phyloP scores from a whole-genome alignment of 352 stramenopile species.

The Globisporangium okanoganense region DNA sequence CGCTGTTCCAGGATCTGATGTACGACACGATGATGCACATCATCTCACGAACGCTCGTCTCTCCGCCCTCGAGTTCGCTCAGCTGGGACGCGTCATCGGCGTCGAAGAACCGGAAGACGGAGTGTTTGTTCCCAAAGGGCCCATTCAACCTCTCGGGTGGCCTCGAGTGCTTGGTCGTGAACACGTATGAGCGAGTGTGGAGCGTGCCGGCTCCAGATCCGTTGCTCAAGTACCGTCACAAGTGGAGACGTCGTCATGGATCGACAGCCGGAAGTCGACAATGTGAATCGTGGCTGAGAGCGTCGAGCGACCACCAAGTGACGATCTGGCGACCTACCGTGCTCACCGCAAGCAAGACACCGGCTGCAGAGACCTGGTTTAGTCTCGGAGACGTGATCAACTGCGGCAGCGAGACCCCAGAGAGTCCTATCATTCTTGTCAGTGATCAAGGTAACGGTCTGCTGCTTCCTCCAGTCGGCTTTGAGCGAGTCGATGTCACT shows the following conservation, averaged over 20 bases:
- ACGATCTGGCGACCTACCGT: conserved; percentile 73
- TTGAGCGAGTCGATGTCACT: conserved; percentile 80
- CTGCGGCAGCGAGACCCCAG: conserved; percentile 50
- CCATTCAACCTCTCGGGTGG: conserved; percentile 64
- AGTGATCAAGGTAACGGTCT: conserved; percentile 46
- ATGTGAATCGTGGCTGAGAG: conserved; percentile 32
- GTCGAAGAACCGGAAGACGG: conserved; percentile 30
- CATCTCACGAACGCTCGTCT: conserved; percentile 56
- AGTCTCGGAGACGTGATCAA: conserved; percentile 69
- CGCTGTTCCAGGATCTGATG: conserved; percentile 58
- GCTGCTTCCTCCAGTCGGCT: conserved; percentile 59
- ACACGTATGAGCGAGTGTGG: conserved; percentile 80
- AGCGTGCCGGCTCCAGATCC: conserved; percentile 77
- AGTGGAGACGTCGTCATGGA: conserved; percentile 62
- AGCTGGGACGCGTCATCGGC: conserved; percentile 44
- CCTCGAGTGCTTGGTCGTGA: conserved; percentile 67
- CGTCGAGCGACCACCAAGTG: conserved; percentile 44
- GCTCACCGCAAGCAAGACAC: conserved; percentile 33
- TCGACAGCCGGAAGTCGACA: neutral
- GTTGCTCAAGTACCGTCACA: conserved; percentile 73
- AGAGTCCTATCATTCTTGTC: conserved; percentile 55
- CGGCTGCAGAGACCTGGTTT: conserved; percentile 47
- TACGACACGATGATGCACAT: conserved; percentile 81
- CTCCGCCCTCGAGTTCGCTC: conserved; percentile 22
- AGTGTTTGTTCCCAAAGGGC: conserved; percentile 64